These are phyloP conservation scores for Cryptosporidium parvum DNA, from an alignment of 169 alveolate species.

Conservation along the genomic window DNA sequence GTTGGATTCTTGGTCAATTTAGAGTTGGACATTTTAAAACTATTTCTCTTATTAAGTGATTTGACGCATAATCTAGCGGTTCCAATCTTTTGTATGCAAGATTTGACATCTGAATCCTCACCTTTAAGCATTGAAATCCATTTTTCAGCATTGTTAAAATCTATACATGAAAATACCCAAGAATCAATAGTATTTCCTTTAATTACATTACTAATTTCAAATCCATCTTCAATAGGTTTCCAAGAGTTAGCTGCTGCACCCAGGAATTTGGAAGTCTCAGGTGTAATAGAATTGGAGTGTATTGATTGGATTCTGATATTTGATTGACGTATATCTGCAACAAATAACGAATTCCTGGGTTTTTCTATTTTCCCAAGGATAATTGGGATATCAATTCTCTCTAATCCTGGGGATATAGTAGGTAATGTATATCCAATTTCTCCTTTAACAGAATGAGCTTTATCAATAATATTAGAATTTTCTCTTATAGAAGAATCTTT, in stretches of 20 bases:
- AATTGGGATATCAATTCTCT: slow-evolving; percentile 46
- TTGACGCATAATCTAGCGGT: slow-evolving; percentile 32
- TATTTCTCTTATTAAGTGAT: slow-evolving; percentile 2
- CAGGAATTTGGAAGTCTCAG: slow-evolving; percentile 45
- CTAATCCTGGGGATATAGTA: slow-evolving; percentile 31
- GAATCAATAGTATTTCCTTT: slow-evolving; percentile 43
- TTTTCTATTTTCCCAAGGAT: slow-evolving; percentile 56
- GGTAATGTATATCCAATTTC: slow-evolving; percentile 10
- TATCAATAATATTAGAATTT: slow-evolving; percentile 21
- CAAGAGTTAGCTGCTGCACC: slow-evolving; percentile 26
- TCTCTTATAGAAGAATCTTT: slow-evolving; percentile 5
- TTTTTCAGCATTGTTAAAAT: slow-evolving; percentile 40
- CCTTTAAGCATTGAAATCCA: slow-evolving; percentile 75
- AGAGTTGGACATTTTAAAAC: slow-evolving; percentile 11
- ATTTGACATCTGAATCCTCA: slow-evolving; percentile 39
- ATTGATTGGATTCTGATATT: slow-evolving; percentile 58
- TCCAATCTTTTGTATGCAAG: slow-evolving; percentile 52
- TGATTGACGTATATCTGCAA: slow-evolving; percentile 67
- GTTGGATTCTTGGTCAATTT: neutral
- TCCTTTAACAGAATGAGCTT: neutral
- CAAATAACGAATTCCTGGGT: slow-evolving; percentile 53
- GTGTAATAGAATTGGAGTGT: slow-evolving; percentile 51
- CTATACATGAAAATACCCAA: slow-evolving; percentile 67
- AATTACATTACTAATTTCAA: slow-evolving; percentile 61
- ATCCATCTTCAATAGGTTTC: slow-evolving; percentile 61